A percentile compares a stretch with the other conserved stretches of the same genome.
These are phyloP conservation scores for Lupinus albus DNA, from an alignment of 306 rosid genomes.

Conservation along the genomic window DNA sequence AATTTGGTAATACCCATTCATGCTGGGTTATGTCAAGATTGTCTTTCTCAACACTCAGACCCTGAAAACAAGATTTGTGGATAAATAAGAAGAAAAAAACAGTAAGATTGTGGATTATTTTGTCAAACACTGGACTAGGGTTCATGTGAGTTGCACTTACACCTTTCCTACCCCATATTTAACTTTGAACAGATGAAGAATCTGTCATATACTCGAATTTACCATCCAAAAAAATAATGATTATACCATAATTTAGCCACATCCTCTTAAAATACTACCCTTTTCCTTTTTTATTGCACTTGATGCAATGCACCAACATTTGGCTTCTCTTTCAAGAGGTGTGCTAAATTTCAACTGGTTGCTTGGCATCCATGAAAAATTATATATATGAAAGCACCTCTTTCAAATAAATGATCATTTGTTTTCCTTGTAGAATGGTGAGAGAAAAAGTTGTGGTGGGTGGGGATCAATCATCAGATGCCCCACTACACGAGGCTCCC, in stretches of 20 bases:
- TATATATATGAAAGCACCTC: neutral
- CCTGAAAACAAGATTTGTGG: slow-evolving; percentile 46
- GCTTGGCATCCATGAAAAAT: too few species aligned
- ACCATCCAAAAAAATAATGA: slow-evolving; percentile 4
- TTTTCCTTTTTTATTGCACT: slow-evolving; percentile 3
- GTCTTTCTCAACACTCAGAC: slow-evolving; percentile 91
- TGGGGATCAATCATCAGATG: neutral
- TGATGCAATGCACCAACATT: neutral
- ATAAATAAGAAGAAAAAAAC: neutral
- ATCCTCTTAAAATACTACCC: neutral
- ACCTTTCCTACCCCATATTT: slow-evolving; percentile 1
- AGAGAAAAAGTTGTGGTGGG: neutral
- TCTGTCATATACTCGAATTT: neutral
- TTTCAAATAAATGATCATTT: neutral
- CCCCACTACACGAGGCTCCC: too few species aligned
- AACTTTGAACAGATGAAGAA: neutral
- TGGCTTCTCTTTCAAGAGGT: too few species aligned
- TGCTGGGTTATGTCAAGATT: slow-evolving; percentile 95
- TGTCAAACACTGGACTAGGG: neutral
- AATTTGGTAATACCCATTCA: slow-evolving; percentile 86
- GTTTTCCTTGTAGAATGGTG: neutral
- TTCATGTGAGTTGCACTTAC: neutral
- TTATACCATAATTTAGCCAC: slow-evolving; percentile 1
- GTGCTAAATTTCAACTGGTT: too few species aligned
- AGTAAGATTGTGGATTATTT: slow-evolving; percentile 21